These are phyloP conservation scores for Immersiporthe knoxdaviesiana DNA, from an alignment of 2,329 filamentous ascomycete species.

Conservation along the genomic window DNA sequence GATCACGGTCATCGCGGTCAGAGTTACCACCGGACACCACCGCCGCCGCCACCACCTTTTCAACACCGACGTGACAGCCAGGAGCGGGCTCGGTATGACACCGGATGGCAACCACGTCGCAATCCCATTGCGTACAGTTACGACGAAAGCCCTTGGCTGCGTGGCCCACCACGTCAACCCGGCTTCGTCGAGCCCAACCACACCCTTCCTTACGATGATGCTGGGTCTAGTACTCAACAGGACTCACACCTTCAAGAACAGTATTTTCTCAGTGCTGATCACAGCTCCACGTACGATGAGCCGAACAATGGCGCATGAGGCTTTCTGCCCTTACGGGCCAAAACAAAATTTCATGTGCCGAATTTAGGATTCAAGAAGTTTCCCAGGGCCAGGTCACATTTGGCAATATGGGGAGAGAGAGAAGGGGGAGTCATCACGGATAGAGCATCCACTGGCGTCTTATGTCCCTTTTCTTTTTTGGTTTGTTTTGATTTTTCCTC, in stretches of 20 bases:
- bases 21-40: constrained; percentile 42
- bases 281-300: neutral
- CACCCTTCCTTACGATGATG: neutral
- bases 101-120: constrained; percentile 36
- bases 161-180: neutral
- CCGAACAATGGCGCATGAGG: neutral
- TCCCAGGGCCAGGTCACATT: neutral
- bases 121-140: constrained; percentile 40
- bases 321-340: no score
- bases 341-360: no score
- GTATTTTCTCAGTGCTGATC: neutral
- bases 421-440: neutral
- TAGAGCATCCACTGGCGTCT: constrained; percentile 13
- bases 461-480: no score
- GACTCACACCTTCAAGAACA: neutral
- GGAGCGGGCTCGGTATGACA: constrained; percentile 43
- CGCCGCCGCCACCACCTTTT: constrained; percentile 18
- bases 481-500: no score
- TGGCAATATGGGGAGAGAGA: neutral
- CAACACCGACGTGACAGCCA: constrained; percentile 37
- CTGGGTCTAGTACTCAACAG: neutral
- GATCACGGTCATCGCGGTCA: constrained; percentile 37
- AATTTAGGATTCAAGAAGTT: neutral
- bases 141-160: neutral
- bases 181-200: neutral